These are phyloP conservation scores for Apiospora aurea DNA, from an alignment of 2,329 filamentous ascomycete genomes.

Conservation along the genomic window DNA sequence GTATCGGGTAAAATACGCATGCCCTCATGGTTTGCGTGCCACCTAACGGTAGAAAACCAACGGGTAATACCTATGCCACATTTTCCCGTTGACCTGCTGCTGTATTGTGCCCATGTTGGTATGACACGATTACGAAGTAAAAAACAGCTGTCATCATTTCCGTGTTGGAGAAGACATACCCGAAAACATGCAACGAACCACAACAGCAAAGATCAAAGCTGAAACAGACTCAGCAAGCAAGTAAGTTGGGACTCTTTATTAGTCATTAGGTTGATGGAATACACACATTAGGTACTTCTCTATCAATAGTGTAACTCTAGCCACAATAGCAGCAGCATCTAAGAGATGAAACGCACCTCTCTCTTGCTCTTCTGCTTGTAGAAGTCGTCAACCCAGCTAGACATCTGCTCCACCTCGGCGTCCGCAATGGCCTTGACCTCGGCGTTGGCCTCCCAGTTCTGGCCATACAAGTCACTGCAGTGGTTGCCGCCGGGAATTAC, in stretches of 20 bases:
- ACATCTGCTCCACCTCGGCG: slow-evolving; percentile 58
- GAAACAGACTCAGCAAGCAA: background rate
- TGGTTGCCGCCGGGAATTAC: slow-evolving; percentile 47
- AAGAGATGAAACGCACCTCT: slow-evolving; percentile 13
- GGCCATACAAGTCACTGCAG: slow-evolving; percentile 48
- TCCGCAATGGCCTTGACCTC: slow-evolving; percentile 58
- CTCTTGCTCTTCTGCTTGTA: slow-evolving; percentile 41
- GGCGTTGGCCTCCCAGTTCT: slow-evolving; percentile 58
- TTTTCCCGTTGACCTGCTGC: background rate
- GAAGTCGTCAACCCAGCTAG: slow-evolving; percentile 61
- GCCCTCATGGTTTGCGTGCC: background rate
- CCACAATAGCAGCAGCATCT: background rate
- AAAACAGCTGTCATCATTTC: background rate
- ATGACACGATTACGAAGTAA: background rate
- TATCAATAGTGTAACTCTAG: background rate
- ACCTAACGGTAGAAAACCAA: background rate
- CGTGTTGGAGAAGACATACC: background rate
- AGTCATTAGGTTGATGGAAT: background rate
- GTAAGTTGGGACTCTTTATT: background rate
- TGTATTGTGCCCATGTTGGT: background rate
- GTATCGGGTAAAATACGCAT: background rate
- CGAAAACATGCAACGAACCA: background rate
- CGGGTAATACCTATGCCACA: background rate
- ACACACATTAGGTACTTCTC: slow-evolving; percentile 5
- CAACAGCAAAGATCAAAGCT: background rate